Conservation (phyloP, 1,139 yeast species). For the Geotrichum siamense region DNA sequence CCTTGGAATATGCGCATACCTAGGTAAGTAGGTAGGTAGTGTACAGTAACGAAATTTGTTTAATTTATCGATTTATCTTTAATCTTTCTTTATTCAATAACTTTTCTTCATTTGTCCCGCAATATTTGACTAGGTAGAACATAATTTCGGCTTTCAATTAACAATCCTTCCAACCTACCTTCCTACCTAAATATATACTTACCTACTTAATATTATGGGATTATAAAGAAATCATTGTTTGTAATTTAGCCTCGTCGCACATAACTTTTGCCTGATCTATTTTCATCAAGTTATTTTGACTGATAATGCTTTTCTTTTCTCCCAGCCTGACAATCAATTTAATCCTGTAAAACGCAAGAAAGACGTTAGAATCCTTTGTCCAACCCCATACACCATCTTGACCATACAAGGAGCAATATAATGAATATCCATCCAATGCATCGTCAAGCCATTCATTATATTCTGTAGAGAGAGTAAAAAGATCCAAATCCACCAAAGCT, state of each 20-base stretch:
- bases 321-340: conserved; percentile 10
- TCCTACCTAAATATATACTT: conserved; percentile 2
- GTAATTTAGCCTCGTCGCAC: no score
- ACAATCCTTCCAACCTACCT: no score
- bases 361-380: conserved; percentile 27
- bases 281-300: neutral
- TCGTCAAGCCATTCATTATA: conserved; percentile 16
- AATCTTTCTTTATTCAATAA: no score
- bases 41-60: no score
- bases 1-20: no score
- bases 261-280: no score
- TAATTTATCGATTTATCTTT: no score
- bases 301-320: neutral
- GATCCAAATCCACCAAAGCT: conserved; percentile 1
- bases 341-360: conserved; percentile 18
- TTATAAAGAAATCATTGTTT: conserved; percentile 6
- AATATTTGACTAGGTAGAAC: no score
- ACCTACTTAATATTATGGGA: neutral
- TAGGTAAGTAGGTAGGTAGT: no score
- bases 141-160: no score
- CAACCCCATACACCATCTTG: conserved; percentile 38
- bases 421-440: conserved; percentile 10
- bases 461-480: neutral
- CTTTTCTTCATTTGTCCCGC: no score
- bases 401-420: conserved; percentile 9